Base-by-base conservation (phyloP, 495 filamentous ascomycete species). In the Lichenothelia convexa region DNA sequence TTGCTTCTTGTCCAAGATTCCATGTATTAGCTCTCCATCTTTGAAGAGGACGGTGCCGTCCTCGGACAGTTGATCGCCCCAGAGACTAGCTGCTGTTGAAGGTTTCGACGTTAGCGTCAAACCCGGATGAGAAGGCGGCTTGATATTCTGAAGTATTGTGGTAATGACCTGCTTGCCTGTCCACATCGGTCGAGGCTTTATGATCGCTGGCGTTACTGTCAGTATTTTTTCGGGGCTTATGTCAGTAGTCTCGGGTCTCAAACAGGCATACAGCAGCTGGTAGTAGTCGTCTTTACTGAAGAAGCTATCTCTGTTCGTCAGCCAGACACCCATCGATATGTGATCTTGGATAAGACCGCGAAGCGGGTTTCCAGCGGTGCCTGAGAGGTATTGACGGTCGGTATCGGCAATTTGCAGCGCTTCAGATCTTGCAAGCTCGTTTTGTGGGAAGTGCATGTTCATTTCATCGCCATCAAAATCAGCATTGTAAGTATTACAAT, bases 381-480 rank as follows among this genome's bases (percentile, higher is more conserved):
- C 80, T 38, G 84, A 86, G 32, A 95, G 74, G 54, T 99, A 99
- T 46, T 99, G 91, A 49, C 92, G 81, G 52, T 99, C 87, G 12
- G 91, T 93, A 54, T 93, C 86, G 7, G 91, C 89, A 47, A 99
- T 75, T 51, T 78, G 75, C 35, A 85, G 64, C 2, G 89, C 89
- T 57, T 99, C 91, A 2, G 84, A 75, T 40, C 89, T 68, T 18
- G 87, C 91, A 50, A 94, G 63, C 52, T 94, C 91, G 47, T 91
- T 94, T 45, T 99, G 91, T 7, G 91, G 91, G 51, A 99, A 93
- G 55, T 99, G 91, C 89, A 99, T 92, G 55, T 99, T 99, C 91
- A 99, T 99, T 59, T 99, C 91, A 48, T 99, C 91, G 54, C 91
- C 91, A 54, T 99, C 91, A 57, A 95, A 99, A 70, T 99, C 91